These are phyloP conservation scores for Aspergillus panamensis DNA, from an alignment of 495 filamentous ascomycete genomes.

Conservation along the genomic window DNA sequence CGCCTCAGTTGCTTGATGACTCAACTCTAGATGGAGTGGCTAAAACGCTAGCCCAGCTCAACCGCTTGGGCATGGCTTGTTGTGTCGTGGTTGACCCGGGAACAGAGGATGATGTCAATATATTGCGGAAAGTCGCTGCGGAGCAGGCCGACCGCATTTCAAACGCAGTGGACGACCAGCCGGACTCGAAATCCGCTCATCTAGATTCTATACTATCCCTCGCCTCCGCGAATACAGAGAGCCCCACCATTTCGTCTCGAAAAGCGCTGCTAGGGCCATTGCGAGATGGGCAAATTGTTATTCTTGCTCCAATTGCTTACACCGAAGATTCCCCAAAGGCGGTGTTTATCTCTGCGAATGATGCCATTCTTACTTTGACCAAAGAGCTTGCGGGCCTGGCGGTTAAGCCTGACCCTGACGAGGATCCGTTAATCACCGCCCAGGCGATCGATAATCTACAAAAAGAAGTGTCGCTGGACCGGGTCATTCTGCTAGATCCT, in stretches of 20 bases:
- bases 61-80: conserved; percentile 72
- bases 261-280: conserved; percentile 66
- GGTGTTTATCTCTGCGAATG: conserved; percentile 56
- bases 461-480: conserved; percentile 65
- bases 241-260: conserved; percentile 49
- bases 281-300: conserved; percentile 70
- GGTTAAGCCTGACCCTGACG: conserved; percentile 38
- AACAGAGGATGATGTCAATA: conserved; percentile 24
- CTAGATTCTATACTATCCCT: conserved; percentile 63
- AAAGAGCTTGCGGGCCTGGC: conserved; percentile 64
- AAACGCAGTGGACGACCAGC: conserved; percentile 63
- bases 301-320: conserved; percentile 69
- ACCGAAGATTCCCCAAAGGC: conserved; percentile 55
- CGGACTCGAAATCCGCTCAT: conserved; percentile 61
- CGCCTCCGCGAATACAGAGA: conserved; percentile 25
- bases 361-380: conserved; percentile 67
- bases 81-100: conserved; percentile 78
- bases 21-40: conserved; percentile 69
- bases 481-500: conserved; percentile 86
- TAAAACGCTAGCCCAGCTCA: conserved; percentile 77
- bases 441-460: conserved; percentile 45
- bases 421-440: conserved; percentile 42
- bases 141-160: conserved; percentile 73
- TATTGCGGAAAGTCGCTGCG: conserved; percentile 44
- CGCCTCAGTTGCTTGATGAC: conserved; percentile 65